phyloP scores from a whole-genome alignment of 2,329 filamentous ascomycete genomes.

The Bisporella sp. region DNA sequence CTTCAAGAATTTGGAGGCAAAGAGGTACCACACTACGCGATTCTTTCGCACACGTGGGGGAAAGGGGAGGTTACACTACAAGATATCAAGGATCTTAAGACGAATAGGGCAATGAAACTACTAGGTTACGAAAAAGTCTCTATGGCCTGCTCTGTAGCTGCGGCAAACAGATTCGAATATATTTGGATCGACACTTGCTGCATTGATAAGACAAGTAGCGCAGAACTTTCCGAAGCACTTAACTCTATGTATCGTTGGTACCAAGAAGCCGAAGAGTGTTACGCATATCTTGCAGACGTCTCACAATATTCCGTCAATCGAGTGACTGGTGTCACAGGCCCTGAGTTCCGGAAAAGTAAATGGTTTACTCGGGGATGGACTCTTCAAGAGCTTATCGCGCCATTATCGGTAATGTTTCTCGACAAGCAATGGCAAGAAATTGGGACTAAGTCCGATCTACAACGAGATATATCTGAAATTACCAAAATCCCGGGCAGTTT shows the following conservation, averaged over 20 bases:
- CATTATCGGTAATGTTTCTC: conserved; percentile 25
- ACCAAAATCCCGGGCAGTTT: conserved; percentile 24
- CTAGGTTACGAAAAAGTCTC: conserved; percentile 9
- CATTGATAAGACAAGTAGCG: too few relatives aligned
- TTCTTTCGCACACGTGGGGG: conserved; percentile 28
- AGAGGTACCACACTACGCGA: conserved; percentile 22
- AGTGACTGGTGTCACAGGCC: conserved; percentile 12
- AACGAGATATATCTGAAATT: conserved; percentile 16
- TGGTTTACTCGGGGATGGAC: too few relatives aligned
- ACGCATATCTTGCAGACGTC: conserved; percentile 8
- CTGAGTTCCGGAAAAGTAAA: background rate
- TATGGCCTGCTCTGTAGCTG: background rate
- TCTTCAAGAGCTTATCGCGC: too few relatives aligned
- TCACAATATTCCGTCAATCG: background rate
- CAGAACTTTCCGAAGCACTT: too few relatives aligned
- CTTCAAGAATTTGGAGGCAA: conserved; percentile 6
- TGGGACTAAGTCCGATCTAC: conserved; percentile 14
- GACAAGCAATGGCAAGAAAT: conserved; percentile 16
- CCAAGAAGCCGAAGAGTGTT: too few relatives aligned
- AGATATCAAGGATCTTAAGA: conserved; percentile 18
- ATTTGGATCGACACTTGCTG: too few relatives aligned
- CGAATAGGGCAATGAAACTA: background rate
- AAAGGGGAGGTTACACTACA: conserved; percentile 23
- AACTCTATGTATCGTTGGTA: too few relatives aligned
- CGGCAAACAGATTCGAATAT: background rate